Conservation (phyloP, 148 eudicot species). For the Salicornia ramosissima region DNA sequence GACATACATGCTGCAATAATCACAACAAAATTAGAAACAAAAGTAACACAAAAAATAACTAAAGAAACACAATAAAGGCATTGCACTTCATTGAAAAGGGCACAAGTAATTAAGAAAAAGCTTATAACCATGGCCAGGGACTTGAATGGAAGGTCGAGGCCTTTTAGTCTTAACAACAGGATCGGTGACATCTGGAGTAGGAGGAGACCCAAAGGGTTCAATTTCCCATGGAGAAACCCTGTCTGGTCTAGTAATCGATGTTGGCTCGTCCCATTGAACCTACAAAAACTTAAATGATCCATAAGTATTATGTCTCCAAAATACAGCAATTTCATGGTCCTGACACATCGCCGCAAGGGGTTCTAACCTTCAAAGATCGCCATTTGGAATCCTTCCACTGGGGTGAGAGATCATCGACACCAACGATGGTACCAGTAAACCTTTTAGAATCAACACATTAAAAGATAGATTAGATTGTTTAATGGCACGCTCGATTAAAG, state of each 20-base stretch:
- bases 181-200: slow-evolving; percentile 40
- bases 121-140: slow-evolving; percentile 47
- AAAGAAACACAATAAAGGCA: neutral
- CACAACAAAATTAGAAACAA: neutral
- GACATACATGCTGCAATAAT: slow-evolving; percentile 39
- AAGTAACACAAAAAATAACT: neutral
- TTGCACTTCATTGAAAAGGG: neutral
- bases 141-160: slow-evolving; percentile 54
- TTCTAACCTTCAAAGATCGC: slow-evolving; percentile 76
- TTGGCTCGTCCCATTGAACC: slow-evolving; percentile 98
- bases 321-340: neutral
- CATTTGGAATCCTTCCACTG: slow-evolving; percentile 80
- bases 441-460: slow-evolving; percentile 31
- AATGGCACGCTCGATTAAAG: neutral
- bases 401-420: slow-evolving; percentile 65
- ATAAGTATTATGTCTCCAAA: slow-evolving; percentile 5
- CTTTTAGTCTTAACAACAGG: slow-evolving; percentile 56
- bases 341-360: neutral
- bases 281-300: slow-evolving; percentile 19
- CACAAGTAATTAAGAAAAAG: neutral
- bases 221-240: slow-evolving; percentile 97
- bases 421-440: slow-evolving; percentile 88
- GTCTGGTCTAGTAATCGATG: slow-evolving; percentile 74
- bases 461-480: neutral
- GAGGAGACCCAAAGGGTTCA: slow-evolving; percentile 65